Evolutionary conservation across 495 filamentous ascomycete species (phyloP).

Genomic region (Talaromyces wortmannii): DNA sequence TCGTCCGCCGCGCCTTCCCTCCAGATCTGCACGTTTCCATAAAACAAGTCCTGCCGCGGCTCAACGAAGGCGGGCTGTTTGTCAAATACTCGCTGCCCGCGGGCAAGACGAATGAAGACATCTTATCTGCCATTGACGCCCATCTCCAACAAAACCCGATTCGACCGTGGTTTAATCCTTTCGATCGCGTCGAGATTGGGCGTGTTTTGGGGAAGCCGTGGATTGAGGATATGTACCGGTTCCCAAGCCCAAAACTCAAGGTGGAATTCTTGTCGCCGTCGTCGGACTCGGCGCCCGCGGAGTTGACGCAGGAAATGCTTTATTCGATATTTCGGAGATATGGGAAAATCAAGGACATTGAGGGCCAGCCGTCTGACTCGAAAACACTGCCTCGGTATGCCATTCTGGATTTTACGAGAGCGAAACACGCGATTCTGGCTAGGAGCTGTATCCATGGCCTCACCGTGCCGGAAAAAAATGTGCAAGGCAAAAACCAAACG

Average conservation of each 20-base stretch:
- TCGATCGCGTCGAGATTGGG: conserved; percentile 58
- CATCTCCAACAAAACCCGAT: conserved; percentile 64
- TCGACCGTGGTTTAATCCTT: conserved; percentile 84
- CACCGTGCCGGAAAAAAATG: conserved; percentile 56
- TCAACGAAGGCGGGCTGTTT: conserved; percentile 91
- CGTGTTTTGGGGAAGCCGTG: conserved; percentile 81
- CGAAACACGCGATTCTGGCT: conserved; percentile 74
- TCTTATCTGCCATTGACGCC: conserved; percentile 47
- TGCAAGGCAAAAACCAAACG: conserved; percentile 57
- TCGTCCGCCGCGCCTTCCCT: conserved; percentile 59
- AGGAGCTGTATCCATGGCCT: conserved; percentile 92
- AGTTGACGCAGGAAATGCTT: conserved; percentile 79
- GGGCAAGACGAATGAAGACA: conserved; percentile 43
- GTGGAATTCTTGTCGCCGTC: conserved; percentile 77
- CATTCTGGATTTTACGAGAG: conserved; percentile 62
- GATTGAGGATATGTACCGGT: conserved; percentile 86
- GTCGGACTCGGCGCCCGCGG: conserved; percentile 56
- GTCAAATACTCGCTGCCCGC: conserved; percentile 70
- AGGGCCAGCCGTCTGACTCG: conserved; percentile 69
- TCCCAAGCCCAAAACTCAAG: conserved; percentile 65
- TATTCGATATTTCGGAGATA: conserved; percentile 87
- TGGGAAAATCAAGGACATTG: conserved; percentile 80
- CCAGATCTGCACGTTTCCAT: conserved; percentile 54
- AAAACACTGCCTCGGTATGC: conserved; percentile 78
- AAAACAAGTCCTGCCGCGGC: conserved; percentile 69